phyloP scores from a whole-genome alignment of 495 filamentous ascomycete genomes.

The Neurospora sp. region DNA sequence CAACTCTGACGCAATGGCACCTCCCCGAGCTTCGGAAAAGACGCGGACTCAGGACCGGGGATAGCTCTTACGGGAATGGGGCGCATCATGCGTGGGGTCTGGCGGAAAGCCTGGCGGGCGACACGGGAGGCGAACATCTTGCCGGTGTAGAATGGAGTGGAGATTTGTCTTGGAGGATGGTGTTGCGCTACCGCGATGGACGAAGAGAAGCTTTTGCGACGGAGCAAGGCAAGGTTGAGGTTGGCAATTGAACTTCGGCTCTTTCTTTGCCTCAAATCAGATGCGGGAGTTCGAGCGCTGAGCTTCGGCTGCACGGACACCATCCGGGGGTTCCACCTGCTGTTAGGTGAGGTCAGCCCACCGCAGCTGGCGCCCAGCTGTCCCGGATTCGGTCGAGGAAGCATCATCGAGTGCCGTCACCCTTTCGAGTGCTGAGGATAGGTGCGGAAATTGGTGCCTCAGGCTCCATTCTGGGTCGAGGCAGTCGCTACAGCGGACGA shows the following conservation, averaged over 20 bases:
- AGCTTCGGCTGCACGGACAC: background rate
- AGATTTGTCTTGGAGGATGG: constrained; percentile 14
- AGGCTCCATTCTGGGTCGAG: background rate
- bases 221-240: background rate
- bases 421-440: background rate
- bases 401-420: background rate
- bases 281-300: constrained; percentile 4
- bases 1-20: constrained; percentile 13
- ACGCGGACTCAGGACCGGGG: background rate
- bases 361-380: background rate
- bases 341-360: background rate
- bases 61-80: constrained; percentile 65
- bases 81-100: constrained; percentile 56
- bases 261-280: background rate
- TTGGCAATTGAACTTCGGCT: background rate
- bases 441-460: background rate
- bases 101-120: constrained; percentile 43
- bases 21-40: background rate
- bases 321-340: background rate
- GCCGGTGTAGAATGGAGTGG: constrained; percentile 20
- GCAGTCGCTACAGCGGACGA: background rate
- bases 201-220: background rate
- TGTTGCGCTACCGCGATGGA: constrained; percentile 1
- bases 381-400: background rate
- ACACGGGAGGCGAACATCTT: constrained; percentile 58